Base-by-base conservation (phyloP, 257 asterid species). In the Ocimum tenuiflorum region DNA sequence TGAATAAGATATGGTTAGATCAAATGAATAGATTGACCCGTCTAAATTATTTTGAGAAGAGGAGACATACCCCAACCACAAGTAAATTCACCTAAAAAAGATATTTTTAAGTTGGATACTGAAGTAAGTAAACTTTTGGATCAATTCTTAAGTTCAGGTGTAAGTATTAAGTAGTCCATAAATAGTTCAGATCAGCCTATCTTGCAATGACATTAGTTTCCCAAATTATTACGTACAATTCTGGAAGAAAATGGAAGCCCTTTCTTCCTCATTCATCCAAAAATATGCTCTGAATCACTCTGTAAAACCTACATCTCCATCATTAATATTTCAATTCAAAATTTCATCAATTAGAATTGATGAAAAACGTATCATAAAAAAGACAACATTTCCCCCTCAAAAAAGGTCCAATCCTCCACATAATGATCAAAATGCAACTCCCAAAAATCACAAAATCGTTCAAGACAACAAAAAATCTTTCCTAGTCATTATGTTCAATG, bases 231-330 rank as follows among this genome's bases (percentile, higher is more conserved):
- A n/a, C n/a, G n/a, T n/a, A n/a, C n/a, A n/a, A n/a, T n/a, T n/a
- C n/a, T n/a, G n/a, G n/a, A n/a, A n/a, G 20, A 51, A 23, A 63
- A 87, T 87, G 91, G 82, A 76, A 48, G 33, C 77, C 29, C 69
- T 85, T 12, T 76, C 87, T 52, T 83, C 90, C 23, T 56, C 83
- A 50, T 81, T 81, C 81, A 82, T 83, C 23, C 75, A 46, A 51
- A 74, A n/a, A 31, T 7, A 23, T n/a, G 46, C 60, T 35, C 31
- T 48, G 9, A 39, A 45, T 57, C 18, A 55, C 60, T 18, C 66
- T 0, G 18, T 45, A n/a, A 3, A 58, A 4, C 64, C 71, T 5
- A 23, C 64, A 8, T 7, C 66, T 0, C 50, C 72, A 39, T n/a
- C 50, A 18, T 33, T 22, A 63, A 9, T 14, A 17, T 54, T 20